Evolutionary conservation across 106 monocot genomes (phyloP).

Genomic region (Dactylorhiza incarnata): DNA sequence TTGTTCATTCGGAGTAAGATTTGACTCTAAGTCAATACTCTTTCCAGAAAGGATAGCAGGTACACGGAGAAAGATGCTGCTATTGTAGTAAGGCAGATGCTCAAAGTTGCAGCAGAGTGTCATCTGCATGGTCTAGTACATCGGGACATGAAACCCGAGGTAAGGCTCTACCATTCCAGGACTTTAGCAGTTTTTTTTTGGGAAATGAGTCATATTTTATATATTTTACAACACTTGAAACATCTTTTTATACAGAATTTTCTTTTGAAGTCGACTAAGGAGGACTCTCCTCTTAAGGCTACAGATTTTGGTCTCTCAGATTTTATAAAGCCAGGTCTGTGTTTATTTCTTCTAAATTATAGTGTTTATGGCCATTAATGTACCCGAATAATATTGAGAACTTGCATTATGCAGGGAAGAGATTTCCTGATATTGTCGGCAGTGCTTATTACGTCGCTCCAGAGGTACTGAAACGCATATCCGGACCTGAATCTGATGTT

Average conservation of each 20-base stretch:
- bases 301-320: conserved; percentile 97
- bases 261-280: conserved; percentile 76
- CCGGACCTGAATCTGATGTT: conserved; percentile 93
- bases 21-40: conserved; percentile 8
- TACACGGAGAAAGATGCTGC: conserved; percentile 97
- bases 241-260: conserved; percentile 69
- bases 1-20: background rate
- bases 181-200: background rate
- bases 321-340: conserved; percentile 78
- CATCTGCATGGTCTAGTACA: conserved; percentile 95
- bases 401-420: conserved; percentile 47
- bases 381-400: background rate
- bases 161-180: conserved; percentile 9
- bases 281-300: conserved; percentile 81
- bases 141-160: conserved; percentile 98
- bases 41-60: conserved; percentile 81
- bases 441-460: conserved; percentile 98
- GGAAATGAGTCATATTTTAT: background rate
- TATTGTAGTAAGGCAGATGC: conserved; percentile 82
- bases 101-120: conserved; percentile 91
- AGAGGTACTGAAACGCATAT: conserved; percentile 77
- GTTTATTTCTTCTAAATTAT: background rate
- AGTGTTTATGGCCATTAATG: background rate
- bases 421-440: conserved; percentile 84
- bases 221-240: background rate